Evolutionary conservation across 2,329 filamentous ascomycete species (phyloP).

Genomic region (Talaromyces sp.): DNA sequence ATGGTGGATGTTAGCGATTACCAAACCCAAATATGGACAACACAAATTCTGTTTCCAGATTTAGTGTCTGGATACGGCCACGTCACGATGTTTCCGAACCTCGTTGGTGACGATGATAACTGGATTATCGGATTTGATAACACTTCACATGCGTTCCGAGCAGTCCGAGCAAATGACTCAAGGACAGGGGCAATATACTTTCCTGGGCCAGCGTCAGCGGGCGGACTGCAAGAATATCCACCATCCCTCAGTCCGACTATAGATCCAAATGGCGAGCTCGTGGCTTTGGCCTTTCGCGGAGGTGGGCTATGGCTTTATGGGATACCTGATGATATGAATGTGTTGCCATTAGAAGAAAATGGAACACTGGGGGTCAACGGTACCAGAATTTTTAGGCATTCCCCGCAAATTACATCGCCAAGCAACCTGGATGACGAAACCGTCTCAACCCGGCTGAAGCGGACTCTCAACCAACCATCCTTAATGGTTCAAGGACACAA

Average conservation of each 20-base stretch:
- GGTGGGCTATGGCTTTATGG: conserved; percentile 76
- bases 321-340: conserved; percentile 67
- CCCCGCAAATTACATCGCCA: conserved; percentile 17
- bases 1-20: conserved; percentile 54
- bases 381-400: not conserved
- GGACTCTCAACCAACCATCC: conserved; percentile 50
- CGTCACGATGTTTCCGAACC: conserved; percentile 59
- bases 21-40: conserved; percentile 75
- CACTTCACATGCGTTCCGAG: conserved; percentile 71
- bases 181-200: conserved; percentile 76
- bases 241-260: conserved; percentile 67
- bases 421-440: not conserved
- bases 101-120: conserved; percentile 55
- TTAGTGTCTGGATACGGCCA: conserved; percentile 75
- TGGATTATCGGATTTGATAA: conserved; percentile 78
- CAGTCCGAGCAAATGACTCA: conserved; percentile 69
- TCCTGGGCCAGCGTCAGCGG: conserved; percentile 56
- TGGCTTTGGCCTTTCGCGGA: conserved; percentile 68
- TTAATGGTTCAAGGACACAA: conserved; percentile 65
- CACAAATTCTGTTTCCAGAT: conserved; percentile 78
- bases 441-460: conserved; percentile 25
- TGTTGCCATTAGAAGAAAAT: conserved; percentile 27
- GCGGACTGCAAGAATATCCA: conserved; percentile 53
- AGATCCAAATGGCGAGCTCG: conserved; percentile 65
- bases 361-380: not conserved